A percentile compares a stretch with the other conserved stretches of the same genome.
Evolutionary conservation across 2,329 filamentous ascomycete species (phyloP).

Genomic region (Pleomassaria siparia): DNA sequence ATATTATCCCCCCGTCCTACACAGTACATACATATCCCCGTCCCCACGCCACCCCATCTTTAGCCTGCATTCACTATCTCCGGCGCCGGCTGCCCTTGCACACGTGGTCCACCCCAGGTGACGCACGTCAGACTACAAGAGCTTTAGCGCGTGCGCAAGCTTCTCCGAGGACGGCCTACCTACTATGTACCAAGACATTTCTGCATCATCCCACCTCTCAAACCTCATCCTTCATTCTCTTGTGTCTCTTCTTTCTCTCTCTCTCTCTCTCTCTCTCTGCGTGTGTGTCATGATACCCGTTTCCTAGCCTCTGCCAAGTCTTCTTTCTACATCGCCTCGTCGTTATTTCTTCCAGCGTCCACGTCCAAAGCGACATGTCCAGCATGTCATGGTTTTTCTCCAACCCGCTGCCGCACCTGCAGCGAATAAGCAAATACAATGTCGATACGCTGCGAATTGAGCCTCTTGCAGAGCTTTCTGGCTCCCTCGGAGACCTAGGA

Average conservation of each 20-base stretch:
- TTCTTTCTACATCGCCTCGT: neutral
- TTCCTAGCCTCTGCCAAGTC: neutral
- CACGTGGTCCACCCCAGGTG: neutral
- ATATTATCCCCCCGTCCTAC: too few species aligned
- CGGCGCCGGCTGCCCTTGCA: neutral
- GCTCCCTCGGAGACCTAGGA: constrained; percentile 84
- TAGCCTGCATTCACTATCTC: neutral
- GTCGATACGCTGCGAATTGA: constrained; percentile 56
- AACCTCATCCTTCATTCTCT: neutral
- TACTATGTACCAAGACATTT: neutral
- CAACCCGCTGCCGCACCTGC: constrained; percentile 33
- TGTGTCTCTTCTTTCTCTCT: neutral
- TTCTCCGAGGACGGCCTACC: neutral
- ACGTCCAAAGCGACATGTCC: neutral
- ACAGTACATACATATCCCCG: too few species aligned
- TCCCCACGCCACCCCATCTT: neutral
- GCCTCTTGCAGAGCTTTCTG: constrained; percentile 77
- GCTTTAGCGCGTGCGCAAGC: neutral
- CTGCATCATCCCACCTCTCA: neutral
- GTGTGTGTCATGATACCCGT: neutral
- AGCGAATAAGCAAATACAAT: constrained; percentile 50
- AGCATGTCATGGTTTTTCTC: constrained; percentile 19
- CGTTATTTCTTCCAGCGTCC: neutral
- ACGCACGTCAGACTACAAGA: neutral
- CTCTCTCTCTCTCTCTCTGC: neutral